These are phyloP conservation scores for Wickerhamomyces rabaulensis DNA, from an alignment of 805 yeast genomes.

Conservation along the genomic window DNA sequence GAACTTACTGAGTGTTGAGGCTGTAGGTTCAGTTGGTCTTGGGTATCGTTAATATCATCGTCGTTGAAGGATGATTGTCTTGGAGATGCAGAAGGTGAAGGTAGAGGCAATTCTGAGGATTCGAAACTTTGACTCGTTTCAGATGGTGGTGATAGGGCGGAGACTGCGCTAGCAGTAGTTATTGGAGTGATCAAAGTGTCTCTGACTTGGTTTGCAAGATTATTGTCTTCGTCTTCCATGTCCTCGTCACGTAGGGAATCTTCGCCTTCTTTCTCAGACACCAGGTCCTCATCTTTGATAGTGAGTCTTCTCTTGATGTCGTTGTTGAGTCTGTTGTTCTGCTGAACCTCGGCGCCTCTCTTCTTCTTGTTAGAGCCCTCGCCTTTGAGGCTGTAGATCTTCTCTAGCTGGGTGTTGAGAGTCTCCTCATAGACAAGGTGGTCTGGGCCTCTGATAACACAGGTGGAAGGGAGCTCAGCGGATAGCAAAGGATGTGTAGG, in stretches of 20 bases:
- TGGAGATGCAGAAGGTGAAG: constrained; percentile 66
- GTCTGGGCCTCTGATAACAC: constrained; percentile 14
- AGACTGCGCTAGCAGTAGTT: not conserved
- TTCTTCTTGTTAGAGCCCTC: constrained; percentile 10
- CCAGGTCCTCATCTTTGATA: constrained; percentile 9
- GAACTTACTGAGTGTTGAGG: constrained; percentile 1
- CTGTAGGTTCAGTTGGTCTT: constrained; percentile 2
- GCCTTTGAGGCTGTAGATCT: constrained; percentile 3
- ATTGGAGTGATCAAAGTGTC: not conserved
- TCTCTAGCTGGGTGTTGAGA: not conserved
- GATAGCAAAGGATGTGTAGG: constrained; percentile 17
- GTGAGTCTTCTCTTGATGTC: constrained; percentile 15
- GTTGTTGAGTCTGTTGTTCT: constrained; percentile 1
- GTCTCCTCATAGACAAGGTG: constrained; percentile 2
- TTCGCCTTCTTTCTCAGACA: constrained; percentile 1
- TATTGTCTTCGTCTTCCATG: constrained; percentile 17
- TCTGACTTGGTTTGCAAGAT: constrained; percentile 16
- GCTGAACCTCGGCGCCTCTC: constrained; percentile 19
- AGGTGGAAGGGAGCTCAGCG: constrained; percentile 17
- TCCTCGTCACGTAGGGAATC: constrained; percentile 1
- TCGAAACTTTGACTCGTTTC: constrained; percentile 1
- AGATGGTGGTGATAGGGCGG: constrained; percentile 1
- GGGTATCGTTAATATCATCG: constrained; percentile 4
- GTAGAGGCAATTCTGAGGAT: constrained; percentile 47
- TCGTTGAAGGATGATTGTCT: constrained; percentile 29